Base-by-base conservation (phyloP, 2,329 filamentous ascomycete species). In the Aspergillus clavatus region DNA sequence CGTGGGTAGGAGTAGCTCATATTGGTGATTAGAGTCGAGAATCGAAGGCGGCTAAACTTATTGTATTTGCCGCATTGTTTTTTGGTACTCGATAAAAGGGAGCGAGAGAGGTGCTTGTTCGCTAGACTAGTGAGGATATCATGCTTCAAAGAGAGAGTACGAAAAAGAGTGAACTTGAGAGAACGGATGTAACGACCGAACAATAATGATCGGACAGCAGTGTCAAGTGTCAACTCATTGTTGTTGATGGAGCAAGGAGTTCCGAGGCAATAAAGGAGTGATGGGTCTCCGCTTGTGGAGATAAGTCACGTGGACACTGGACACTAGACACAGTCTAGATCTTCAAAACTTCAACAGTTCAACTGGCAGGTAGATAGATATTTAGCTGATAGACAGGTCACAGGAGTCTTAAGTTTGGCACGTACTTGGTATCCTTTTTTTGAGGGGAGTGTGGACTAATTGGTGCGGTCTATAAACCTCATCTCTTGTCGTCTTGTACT, bases 1-100 rank as follows among this genome's bases (percentile, higher is more conserved):
- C 54, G 60, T 40, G 58, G 42, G 42, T 66, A 66, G 21, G 61
- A 56, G 55, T 67, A 66, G 47, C 58, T 68, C 65, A 68, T 67
- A 36, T 48, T 57, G 43, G 47, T 35, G 40, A 41, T 47, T 48
- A 45, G 47, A 44, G 40, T 44, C 46, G 22, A 42, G 40, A 40
- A 51, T 44, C 40, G 44, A 46, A 40, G 38, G 52, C 40, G 43
- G 44, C 45, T 40, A 16, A 4, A 8, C 4, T 46, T 44, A 54
- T 27, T 40, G 43, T 43, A 42, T 24, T 38, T 33, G 43, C 42
- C 40, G 48, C 55, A 57, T 57, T 47, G 55, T 53, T n/a, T n/a
- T n/a, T 51, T 45, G 44, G 43, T 26, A 38, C 40, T 48, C 43
- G 45, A 29, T 43, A 22, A 49, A 10, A 45, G 33, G 19, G 28